Percentiles rank a stretch among this genome's conserved stretches.
phyloP scores from a whole-genome alignment of 2,329 filamentous ascomycete genomes.

The Pestalotiopsis sp. region DNA sequence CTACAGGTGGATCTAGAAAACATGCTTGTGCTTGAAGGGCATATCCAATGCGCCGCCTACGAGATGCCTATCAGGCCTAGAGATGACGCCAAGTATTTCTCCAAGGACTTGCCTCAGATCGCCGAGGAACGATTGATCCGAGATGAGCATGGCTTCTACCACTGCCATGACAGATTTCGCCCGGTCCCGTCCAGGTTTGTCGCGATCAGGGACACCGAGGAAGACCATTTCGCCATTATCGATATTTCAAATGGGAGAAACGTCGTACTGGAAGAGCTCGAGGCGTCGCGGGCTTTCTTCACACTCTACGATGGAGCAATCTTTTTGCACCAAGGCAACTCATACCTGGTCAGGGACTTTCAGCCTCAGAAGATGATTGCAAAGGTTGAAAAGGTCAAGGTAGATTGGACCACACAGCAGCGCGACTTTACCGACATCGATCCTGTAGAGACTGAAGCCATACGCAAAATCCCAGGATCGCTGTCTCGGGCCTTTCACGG shows the following conservation, averaged over 20 bases:
- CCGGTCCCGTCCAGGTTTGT: constrained; percentile 83
- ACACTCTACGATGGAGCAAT: constrained; percentile 97
- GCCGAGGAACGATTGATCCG: constrained; percentile 73
- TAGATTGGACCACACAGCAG: constrained; percentile 94
- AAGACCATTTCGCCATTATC: constrained; percentile 92
- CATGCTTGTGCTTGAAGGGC: constrained; percentile 87
- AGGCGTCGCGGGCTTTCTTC: constrained; percentile 92
- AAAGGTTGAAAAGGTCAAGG: constrained; percentile 83
- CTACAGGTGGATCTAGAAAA: constrained; percentile 92
- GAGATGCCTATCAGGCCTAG: constrained; percentile 89
- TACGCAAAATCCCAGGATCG: constrained; percentile 68
- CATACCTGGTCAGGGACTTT: constrained; percentile 90
- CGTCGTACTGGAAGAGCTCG: constrained; percentile 89
- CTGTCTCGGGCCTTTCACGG: constrained; percentile 80
- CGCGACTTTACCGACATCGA: constrained; percentile 94
- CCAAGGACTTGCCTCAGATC: constrained; percentile 69
- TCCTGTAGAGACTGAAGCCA: constrained; percentile 87
- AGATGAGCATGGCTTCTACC: constrained; percentile 82
- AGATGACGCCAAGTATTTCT: constrained; percentile 80
- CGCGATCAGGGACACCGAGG: constrained; percentile 83
- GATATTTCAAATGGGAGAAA: constrained; percentile 85
- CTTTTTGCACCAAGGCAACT: constrained; percentile 93
- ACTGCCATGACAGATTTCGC: constrained; percentile 86
- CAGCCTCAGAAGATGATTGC: constrained; percentile 79
- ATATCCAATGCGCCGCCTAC: constrained; percentile 92